phyloP scores from a whole-genome alignment of 495 filamentous ascomycete species.

The Tetracladium marchalianum region DNA sequence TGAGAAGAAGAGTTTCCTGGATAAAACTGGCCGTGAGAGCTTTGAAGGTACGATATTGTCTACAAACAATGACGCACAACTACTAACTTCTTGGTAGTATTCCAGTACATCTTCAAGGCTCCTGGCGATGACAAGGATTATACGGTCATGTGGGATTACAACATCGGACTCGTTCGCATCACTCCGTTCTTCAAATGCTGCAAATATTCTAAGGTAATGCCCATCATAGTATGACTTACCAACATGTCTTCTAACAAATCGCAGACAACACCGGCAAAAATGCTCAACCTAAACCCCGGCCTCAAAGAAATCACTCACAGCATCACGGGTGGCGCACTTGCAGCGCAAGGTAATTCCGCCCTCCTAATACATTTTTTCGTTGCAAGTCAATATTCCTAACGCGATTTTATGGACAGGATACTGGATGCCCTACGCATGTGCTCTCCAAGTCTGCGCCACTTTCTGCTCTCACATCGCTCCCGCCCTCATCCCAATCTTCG shows the following conservation, averaged over 20 bases:
- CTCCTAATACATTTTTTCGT: neutral
- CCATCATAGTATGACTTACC: neutral
- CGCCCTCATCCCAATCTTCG: conserved; percentile 82
- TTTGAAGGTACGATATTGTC: conserved; percentile 61
- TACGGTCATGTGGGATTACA: conserved; percentile 93
- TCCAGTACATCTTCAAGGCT: conserved; percentile 78
- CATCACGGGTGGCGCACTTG: conserved; percentile 86
- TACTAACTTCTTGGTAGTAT: conserved; percentile 47
- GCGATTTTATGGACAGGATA: conserved; percentile 53
- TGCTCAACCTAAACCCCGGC: conserved; percentile 67
- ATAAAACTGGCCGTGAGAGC: conserved; percentile 74
- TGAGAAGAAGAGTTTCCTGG: conserved; percentile 77
- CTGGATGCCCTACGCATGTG: conserved; percentile 88
- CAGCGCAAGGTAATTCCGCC: conserved; percentile 64
- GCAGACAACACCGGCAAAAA: conserved; percentile 77
- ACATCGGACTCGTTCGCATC: conserved; percentile 86
- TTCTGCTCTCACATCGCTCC: conserved; percentile 82
- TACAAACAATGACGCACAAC: conserved; percentile 5
- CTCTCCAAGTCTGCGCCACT: conserved; percentile 71
- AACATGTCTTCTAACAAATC: conserved; percentile 5
- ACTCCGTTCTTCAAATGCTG: conserved; percentile 91
- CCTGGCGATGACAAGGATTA: conserved; percentile 57
- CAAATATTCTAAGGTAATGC: conserved; percentile 71
- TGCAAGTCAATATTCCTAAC: neutral
- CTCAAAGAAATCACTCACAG: conserved; percentile 80